These are phyloP conservation scores for Phyllosticta capitalensis DNA, from an alignment of 2,329 filamentous ascomycete genomes.

Conservation along the genomic window DNA sequence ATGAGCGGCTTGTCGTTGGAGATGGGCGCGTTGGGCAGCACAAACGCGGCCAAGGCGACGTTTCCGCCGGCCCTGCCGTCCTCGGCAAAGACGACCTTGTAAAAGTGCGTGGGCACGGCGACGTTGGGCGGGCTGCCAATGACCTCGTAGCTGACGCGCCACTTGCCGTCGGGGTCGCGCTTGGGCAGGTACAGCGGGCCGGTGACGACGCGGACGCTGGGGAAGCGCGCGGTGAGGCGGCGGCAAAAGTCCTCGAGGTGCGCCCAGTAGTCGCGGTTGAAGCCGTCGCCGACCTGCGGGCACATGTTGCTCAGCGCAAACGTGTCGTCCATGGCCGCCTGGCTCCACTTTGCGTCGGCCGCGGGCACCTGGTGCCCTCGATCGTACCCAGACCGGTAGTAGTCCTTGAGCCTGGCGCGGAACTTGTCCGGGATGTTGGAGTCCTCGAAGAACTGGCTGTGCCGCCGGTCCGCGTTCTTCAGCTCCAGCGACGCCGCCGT, in stretches of 20 bases:
- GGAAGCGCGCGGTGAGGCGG: conserved; percentile 68
- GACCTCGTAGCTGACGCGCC: conserved; percentile 91
- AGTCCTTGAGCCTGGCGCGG: conserved; percentile 83
- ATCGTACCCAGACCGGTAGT: conserved; percentile 90
- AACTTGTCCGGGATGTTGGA: conserved; percentile 70
- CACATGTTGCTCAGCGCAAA: conserved; percentile 96
- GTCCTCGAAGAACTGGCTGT: conserved; percentile 80
- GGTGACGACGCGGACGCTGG: conserved; percentile 82
- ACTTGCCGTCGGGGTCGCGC: conserved; percentile 79
- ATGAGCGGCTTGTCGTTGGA: conserved; percentile 75
- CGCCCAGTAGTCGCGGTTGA: conserved; percentile 98
- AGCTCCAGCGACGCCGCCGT: conserved; percentile 71
- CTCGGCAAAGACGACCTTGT: conserved; percentile 97
- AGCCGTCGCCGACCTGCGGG: conserved; percentile 93
- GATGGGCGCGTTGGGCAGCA: conserved; percentile 85
- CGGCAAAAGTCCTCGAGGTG: conserved; percentile 98
- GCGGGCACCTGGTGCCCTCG: conserved; percentile 95
- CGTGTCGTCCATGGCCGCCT: conserved; percentile 88
- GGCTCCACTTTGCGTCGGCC: conserved; percentile 92
- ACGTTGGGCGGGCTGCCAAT: conserved; percentile 90
- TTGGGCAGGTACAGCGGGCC: conserved; percentile 89
- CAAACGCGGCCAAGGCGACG: conserved; percentile 87
- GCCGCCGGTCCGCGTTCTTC: conserved; percentile 70
- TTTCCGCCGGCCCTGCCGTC: conserved; percentile 54
- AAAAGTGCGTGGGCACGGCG: conserved; percentile 96